Evolutionary conservation across 2,329 filamentous ascomycete genomes (phyloP).

Genomic region (Sporothrix pseudoabietina): DNA sequence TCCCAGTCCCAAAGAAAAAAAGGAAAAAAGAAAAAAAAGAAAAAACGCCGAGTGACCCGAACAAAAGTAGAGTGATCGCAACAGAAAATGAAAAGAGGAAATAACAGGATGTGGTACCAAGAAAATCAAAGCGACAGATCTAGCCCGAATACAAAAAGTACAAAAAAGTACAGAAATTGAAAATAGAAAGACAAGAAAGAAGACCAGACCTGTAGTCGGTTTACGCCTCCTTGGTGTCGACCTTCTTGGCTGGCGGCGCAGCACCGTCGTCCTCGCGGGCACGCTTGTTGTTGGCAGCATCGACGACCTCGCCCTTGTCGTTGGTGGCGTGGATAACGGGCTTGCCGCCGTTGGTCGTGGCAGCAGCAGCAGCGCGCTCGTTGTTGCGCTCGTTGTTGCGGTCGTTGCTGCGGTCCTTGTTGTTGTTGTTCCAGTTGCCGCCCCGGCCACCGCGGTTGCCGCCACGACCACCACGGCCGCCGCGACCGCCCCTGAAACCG

Average conservation of each 20-base stretch:
- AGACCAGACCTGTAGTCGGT: not conserved
- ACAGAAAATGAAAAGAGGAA: not conserved
- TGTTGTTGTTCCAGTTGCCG: conserved; percentile 43
- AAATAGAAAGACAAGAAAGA: not conserved
- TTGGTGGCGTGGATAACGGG: conserved; percentile 52
- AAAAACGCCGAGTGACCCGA: conserved; percentile 19
- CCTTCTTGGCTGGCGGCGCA: conserved; percentile 62
- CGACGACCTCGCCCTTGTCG: conserved; percentile 40
- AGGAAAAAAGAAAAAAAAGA: not conserved
- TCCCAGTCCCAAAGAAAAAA: conserved; percentile 1
- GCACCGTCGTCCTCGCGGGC: conserved; percentile 51
- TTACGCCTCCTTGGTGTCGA: conserved; percentile 52
- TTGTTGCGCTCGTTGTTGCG: conserved; percentile 36
- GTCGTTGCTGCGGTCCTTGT: conserved; percentile 36
- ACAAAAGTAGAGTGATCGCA: not conserved
- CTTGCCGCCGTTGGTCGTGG: conserved; percentile 38
- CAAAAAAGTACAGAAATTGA: not conserved
- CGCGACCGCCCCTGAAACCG: conserved; percentile 55
- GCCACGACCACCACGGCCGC: conserved; percentile 45
- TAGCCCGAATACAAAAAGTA: not conserved
- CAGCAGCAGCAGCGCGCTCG: conserved; percentile 37
- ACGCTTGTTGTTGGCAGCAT: conserved; percentile 55
- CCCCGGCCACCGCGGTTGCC: conserved; percentile 39
- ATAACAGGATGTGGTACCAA: not conserved
- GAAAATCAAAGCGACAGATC: not conserved